These are phyloP conservation scores for Exserohilum turcica DNA, from an alignment of 2,329 filamentous ascomycete species.

Conservation along the genomic window DNA sequence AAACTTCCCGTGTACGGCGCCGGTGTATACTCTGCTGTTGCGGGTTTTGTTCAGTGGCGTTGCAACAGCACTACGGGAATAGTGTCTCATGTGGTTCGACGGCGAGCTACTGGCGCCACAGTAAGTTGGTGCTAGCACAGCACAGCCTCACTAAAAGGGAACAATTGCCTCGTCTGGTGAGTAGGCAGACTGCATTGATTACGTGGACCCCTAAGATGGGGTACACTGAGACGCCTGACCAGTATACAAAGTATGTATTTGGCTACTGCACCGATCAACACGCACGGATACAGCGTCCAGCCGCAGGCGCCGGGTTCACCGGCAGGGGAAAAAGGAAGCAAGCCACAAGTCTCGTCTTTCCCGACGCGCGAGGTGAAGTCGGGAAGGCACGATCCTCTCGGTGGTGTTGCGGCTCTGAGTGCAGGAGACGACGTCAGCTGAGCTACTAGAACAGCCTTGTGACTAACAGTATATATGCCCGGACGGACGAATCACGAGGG, in stretches of 20 bases:
- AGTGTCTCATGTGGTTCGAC: neutral
- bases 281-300: conserved; percentile 5
- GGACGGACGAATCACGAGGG: conserved; percentile 21
- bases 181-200: neutral
- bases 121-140: neutral
- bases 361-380: conserved; percentile 24
- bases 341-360: conserved; percentile 19
- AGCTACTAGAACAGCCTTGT: conserved; percentile 29
- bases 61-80: neutral
- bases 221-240: neutral
- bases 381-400: conserved; percentile 41
- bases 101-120: neutral
- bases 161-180: conserved; percentile 4
- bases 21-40: too few species aligned
- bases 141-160: neutral
- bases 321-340: conserved; percentile 9
- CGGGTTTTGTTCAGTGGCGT: neutral
- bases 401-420: conserved; percentile 37
- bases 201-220: neutral
- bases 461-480: conserved; percentile 22
- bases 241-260: neutral
- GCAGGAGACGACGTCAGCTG: conserved; percentile 31
- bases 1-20: too few species aligned
- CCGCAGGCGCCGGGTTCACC: conserved; percentile 9
- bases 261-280: conserved; percentile 6